Conservation (phyloP, 2,329 filamentous ascomycete genomes). For the Periconia macrospinosa region DNA sequence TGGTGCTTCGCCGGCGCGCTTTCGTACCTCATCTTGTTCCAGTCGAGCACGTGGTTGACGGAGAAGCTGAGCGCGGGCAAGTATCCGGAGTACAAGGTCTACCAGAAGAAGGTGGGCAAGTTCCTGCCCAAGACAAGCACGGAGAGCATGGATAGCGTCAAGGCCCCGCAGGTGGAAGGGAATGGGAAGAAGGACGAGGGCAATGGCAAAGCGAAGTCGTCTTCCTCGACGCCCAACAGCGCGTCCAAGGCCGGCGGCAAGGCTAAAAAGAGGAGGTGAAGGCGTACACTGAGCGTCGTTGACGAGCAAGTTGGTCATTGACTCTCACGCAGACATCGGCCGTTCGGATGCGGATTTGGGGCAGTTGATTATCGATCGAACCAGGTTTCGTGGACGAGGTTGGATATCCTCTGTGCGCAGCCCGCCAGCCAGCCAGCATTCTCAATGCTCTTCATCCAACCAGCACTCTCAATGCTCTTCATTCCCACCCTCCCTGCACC, state of each 20-base stretch:
- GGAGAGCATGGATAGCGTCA: conserved; percentile 29
- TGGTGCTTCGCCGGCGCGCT: conserved; percentile 76
- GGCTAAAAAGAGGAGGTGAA: conserved; percentile 7
- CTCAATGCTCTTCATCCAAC: no score
- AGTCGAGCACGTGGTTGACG: conserved; percentile 85
- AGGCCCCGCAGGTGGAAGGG: conserved; percentile 2
- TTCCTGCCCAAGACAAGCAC: conserved; percentile 69
- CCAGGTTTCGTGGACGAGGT: no score
- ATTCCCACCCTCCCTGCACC: no score
- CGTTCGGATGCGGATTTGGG: no score
- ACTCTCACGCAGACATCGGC: no score
- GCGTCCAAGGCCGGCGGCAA: conserved; percentile 20
- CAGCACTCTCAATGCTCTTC: no score
- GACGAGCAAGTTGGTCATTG: no score
- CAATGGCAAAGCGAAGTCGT: conserved; percentile 17
- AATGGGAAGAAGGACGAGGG: conserved; percentile 6
- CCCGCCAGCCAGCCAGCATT: no score
- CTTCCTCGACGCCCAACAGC: conserved; percentile 9
- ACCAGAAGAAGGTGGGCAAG: conserved; percentile 79
- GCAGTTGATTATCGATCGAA: no score
- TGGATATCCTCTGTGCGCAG: no score
- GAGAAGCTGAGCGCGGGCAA: conserved; percentile 79
- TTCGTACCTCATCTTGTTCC: conserved; percentile 78
- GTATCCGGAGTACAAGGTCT: conserved; percentile 84
- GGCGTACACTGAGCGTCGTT: background rate